Evolutionary conservation across 2,329 filamentous ascomycete genomes (phyloP), one percentile per base, ranked within the genome.

Genomic region (Nemania sp.): DNA sequence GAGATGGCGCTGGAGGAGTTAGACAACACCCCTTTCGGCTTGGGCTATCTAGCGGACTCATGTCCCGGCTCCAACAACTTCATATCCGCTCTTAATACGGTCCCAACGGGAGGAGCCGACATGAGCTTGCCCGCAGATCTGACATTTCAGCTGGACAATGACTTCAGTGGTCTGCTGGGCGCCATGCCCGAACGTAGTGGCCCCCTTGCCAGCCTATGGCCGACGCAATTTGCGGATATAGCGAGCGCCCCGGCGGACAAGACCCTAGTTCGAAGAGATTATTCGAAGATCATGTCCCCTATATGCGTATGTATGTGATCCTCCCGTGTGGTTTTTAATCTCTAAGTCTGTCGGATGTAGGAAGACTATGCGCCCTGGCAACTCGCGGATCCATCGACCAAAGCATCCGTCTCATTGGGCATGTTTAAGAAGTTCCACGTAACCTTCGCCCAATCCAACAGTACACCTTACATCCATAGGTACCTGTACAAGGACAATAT

Each of bases 401-500:
- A 70, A 42, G 58, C 75, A 28, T 71, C 72, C 48, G 71, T 66
- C 58, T 64, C 69, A n/a, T 59, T 77, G 45, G 52, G 63, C 19
- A 44, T 56, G 12, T 44, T 76, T 6, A 71, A 65, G 52, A 60
- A 64, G 20, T 57, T 76, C 37, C 73, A 70, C 61, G 43, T 55
- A 15, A 46, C 43, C 39, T 42, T 77, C 73, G 68, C 73, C 12
- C 66, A 62, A 24, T 68, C 70, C 5, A 70, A 70, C 52, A 61
- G 68, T 6, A 68, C 75, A 17, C 70, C 74, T 26, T 78, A 75
- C 59, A 66, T 78, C 49, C 76, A 79, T 60, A 67, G 70, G 30
- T 67, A 71, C 8, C 68, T 78, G 15, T 78, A 78, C 67, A 64
- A 69, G 40, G 59, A 66, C 53, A 56, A 69, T 15, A 68, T 75